A percentile compares a stretch with the other conserved stretches of the same genome.
Conservation (phyloP, 1,284 basidiomycete species). For the Moniliophthora roreri region DNA sequence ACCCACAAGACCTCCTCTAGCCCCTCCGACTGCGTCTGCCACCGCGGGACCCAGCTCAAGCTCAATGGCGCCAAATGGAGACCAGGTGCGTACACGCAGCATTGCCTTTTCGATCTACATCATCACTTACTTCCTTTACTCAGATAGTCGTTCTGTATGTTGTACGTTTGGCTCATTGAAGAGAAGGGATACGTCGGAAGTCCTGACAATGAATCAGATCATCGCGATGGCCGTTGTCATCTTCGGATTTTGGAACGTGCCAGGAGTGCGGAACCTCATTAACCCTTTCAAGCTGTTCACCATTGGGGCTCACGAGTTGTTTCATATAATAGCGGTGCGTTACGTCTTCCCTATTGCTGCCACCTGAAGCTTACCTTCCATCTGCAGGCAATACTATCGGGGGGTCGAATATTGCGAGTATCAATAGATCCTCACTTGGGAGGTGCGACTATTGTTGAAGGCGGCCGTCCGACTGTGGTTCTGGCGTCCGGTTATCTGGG, state of each 20-base stretch:
- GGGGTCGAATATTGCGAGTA: conserved; percentile 71
- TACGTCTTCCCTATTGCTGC: conserved; percentile 4
- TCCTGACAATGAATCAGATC: conserved; percentile 44
- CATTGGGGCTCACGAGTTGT: conserved; percentile 84
- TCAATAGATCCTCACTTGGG: conserved; percentile 83
- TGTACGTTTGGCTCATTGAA: conserved; percentile 42
- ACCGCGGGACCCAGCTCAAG: conserved; percentile 12
- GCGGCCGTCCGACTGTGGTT: conserved; percentile 68
- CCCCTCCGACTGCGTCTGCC: conserved; percentile 28
- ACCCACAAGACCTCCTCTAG: conserved; percentile 25
- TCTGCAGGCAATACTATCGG: conserved; percentile 68
- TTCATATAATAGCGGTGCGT: conserved; percentile 72
- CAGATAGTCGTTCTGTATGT: conserved; percentile 72
- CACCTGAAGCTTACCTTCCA: conserved; percentile 2
- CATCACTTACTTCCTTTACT: background rate
- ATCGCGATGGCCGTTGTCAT: conserved; percentile 79
- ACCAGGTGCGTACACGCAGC: conserved; percentile 36
- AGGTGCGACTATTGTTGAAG: conserved; percentile 74
- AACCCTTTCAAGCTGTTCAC: conserved; percentile 81
- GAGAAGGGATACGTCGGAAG: conserved; percentile 6
- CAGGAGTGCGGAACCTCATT: conserved; percentile 70
- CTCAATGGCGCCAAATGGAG: conserved; percentile 35
- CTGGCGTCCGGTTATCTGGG: conserved; percentile 77
- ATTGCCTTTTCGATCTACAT: conserved; percentile 4
- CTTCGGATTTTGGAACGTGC: conserved; percentile 81